These are phyloP conservation scores for Trichoderma oligosporum DNA, from an alignment of 2,329 filamentous ascomycete species.

Conservation along the genomic window DNA sequence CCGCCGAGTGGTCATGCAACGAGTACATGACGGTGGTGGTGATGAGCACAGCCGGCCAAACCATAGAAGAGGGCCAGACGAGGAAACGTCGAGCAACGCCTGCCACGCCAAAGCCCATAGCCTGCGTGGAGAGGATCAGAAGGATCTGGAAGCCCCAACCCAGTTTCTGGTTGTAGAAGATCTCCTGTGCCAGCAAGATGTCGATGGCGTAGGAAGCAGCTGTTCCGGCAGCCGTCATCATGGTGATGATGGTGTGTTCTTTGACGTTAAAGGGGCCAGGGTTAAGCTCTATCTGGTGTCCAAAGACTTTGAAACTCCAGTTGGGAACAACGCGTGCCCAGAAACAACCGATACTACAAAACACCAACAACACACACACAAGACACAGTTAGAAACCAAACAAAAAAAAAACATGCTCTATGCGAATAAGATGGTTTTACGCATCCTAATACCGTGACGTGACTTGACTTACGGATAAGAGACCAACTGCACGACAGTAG, in stretches of 20 bases:
- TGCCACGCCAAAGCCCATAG: slow-evolving; percentile 62
- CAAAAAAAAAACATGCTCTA: too few species aligned
- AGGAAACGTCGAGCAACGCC: slow-evolving; percentile 58
- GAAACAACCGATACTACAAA: slow-evolving; percentile 28
- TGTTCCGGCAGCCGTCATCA: slow-evolving; percentile 41
- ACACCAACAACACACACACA: too few species aligned
- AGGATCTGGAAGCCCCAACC: slow-evolving; percentile 57
- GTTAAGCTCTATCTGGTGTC: slow-evolving; percentile 35
- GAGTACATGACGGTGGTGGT: slow-evolving; percentile 61
- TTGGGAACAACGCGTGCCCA: slow-evolving; percentile 35
- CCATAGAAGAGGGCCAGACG: slow-evolving; percentile 59
- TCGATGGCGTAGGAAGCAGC: slow-evolving; percentile 36
- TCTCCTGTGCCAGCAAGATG: slow-evolving; percentile 41
- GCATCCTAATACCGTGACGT: too few species aligned
- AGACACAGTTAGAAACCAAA: not conserved
- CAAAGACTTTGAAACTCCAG: slow-evolving; percentile 32
- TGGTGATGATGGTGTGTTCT: slow-evolving; percentile 48
- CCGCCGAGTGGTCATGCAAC: slow-evolving; percentile 56
- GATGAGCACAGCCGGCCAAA: slow-evolving; percentile 59
- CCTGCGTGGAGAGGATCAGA: slow-evolving; percentile 57
- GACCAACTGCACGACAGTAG: slow-evolving; percentile 53
- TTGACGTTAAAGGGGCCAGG: slow-evolving; percentile 45
- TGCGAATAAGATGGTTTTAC: too few species aligned
- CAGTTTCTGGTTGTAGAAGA: slow-evolving; percentile 51
- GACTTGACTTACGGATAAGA: slow-evolving; percentile 42